A percentile compares a stretch with the other conserved stretches of the same genome.
These are phyloP conservation scores for Aegilops sharonensis DNA, from an alignment of 176 grass and related monocot species.

Conservation along the genomic window DNA sequence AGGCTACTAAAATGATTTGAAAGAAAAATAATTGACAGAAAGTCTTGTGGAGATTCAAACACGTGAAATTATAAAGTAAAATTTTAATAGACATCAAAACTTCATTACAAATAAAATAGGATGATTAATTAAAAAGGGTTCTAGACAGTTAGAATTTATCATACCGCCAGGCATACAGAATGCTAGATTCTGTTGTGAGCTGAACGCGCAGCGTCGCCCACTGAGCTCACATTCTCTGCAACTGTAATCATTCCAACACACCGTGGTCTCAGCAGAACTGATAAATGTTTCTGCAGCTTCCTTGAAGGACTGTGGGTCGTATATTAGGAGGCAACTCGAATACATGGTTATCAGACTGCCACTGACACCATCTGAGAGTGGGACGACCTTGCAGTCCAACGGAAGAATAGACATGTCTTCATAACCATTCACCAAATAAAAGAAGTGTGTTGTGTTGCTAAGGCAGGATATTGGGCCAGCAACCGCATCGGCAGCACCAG, in stretches of 20 bases:
- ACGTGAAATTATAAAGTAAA: background rate
- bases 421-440: background rate
- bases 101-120: background rate
- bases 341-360: background rate
- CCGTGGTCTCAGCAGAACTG: no score
- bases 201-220: slow-evolving; percentile 14
- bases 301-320: no score
- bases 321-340: background rate
- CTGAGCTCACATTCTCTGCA: background rate
- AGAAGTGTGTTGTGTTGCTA: background rate
- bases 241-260: accelerated
- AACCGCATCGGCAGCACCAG: background rate
- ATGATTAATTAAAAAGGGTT: background rate
- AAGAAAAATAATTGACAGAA: background rate
- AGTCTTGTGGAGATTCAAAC: background rate
- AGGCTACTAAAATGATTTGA: background rate
- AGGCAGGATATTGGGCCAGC: background rate
- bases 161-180: slow-evolving; percentile 25
- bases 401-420: background rate
- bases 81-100: background rate
- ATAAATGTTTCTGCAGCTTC: accelerated
- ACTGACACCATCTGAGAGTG: background rate
- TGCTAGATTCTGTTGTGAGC: background rate
- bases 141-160: background rate
- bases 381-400: background rate